These are phyloP conservation scores for Tricholoma saponaceum DNA, from an alignment of 768 basidiomycete species.

Conservation along the genomic window DNA sequence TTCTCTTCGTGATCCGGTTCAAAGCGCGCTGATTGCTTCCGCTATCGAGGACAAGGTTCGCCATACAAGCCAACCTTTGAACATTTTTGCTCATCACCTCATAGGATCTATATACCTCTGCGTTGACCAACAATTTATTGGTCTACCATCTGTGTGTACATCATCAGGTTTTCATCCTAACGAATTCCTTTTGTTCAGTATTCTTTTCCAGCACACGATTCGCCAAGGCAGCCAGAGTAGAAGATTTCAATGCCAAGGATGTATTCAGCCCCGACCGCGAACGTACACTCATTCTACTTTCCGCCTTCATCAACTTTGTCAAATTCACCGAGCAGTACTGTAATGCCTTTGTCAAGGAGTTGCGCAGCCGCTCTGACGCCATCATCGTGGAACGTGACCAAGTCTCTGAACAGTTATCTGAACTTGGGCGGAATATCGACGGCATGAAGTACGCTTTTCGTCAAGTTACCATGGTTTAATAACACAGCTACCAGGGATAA, in stretches of 20 bases:
- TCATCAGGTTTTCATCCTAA: not conserved
- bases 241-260: constrained; percentile 76
- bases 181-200: not conserved
- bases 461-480: not conserved
- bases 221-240: constrained; percentile 66
- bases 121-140: constrained; percentile 59
- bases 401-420: constrained; percentile 41
- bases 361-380: constrained; percentile 56
- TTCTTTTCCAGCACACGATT: constrained; percentile 51
- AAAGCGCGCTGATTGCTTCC: constrained; percentile 48
- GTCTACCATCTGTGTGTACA: constrained; percentile 62
- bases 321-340: constrained; percentile 80
- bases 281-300: constrained; percentile 72
- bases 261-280: constrained; percentile 67
- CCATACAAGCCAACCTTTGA: not conserved
- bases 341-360: constrained; percentile 52
- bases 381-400: constrained; percentile 62
- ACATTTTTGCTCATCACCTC: not conserved
- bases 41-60: constrained; percentile 54
- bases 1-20: constrained; percentile 52
- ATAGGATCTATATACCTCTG: constrained; percentile 64
- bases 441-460: constrained; percentile 47
- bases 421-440: constrained; percentile 49
- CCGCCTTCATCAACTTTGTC: constrained; percentile 91
- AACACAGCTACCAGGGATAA: constrained; percentile 40